phyloP scores from a whole-genome alignment of 768 basidiomycete species.

The Russula virescens region DNA sequence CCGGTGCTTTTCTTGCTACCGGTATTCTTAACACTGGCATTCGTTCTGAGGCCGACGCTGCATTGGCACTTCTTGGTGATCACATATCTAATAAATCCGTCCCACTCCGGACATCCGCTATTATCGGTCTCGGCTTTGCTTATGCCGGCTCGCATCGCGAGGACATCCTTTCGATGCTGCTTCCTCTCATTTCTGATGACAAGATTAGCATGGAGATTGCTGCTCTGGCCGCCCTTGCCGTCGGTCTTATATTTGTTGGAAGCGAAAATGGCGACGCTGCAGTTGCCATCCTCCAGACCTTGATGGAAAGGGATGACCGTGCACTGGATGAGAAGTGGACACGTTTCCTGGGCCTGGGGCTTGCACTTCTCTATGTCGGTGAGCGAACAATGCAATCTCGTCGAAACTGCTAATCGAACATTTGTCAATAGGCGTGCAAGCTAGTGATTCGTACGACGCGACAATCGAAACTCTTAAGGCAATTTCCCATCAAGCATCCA shows the following conservation, averaged over 20 bases:
- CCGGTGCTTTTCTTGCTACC: conserved; percentile 91
- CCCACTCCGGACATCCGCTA: conserved; percentile 78
- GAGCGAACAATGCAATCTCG: conserved; percentile 25
- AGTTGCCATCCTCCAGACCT: conserved; percentile 78
- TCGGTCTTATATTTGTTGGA: conserved; percentile 94
- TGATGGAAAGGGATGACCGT: conserved; percentile 79
- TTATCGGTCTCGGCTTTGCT: conserved; percentile 89
- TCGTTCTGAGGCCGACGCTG: conserved; percentile 89
- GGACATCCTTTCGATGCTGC: conserved; percentile 70
- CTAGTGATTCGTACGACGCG: conserved; percentile 70
- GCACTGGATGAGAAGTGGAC: conserved; percentile 92
- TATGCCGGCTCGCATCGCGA: conserved; percentile 92
- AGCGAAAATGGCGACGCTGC: conserved; percentile 93
- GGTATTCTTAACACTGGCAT: conserved; percentile 88
- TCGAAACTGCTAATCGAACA: background rate
- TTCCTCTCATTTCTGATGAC: conserved; percentile 81
- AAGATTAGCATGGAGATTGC: conserved; percentile 82
- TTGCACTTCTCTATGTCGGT: conserved; percentile 92
- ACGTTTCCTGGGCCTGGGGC: conserved; percentile 80
- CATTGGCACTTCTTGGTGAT: conserved; percentile 83
- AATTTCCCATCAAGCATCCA: conserved; percentile 87
- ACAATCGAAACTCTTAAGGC: conserved; percentile 91
- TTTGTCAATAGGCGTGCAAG: conserved; percentile 66
- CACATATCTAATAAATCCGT: conserved; percentile 85
- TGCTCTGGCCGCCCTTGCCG: conserved; percentile 75